Conservation (phyloP, 176 grass and related monocot genomes). For the Melocanna baccifera region DNA sequence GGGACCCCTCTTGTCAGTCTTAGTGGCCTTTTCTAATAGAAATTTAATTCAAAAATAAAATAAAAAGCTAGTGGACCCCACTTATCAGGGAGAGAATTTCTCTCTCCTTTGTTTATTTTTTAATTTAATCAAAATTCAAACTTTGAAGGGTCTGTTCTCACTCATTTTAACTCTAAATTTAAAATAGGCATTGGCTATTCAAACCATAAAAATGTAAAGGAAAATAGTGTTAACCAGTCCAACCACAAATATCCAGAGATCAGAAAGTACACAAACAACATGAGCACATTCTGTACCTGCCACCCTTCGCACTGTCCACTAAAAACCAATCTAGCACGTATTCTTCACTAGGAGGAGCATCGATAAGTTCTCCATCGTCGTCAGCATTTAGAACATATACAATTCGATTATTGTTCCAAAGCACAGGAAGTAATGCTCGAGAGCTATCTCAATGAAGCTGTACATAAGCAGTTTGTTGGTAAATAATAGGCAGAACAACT, state of each 20-base stretch:
- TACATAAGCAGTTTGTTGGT: constrained; percentile 3
- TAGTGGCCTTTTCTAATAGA: no score
- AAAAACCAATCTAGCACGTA: constrained; percentile 69
- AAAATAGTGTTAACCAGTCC: background rate
- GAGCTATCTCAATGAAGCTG: constrained; percentile 83
- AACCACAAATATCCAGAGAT: background rate
- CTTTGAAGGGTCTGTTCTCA: no score
- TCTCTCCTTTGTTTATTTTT: no score
- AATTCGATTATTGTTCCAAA: constrained; percentile 49
- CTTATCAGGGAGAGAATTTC: no score
- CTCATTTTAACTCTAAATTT: no score
- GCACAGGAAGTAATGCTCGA: constrained; percentile 50
- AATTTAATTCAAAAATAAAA: no score
- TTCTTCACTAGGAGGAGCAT: constrained; percentile 50
- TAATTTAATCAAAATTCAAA: no score
- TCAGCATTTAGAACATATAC: constrained; percentile 83
- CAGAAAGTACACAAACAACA: background rate
- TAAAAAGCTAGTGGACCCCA: no score
- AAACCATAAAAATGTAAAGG: background rate
- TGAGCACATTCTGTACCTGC: constrained; percentile 49
- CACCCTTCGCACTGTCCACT: constrained; percentile 76
- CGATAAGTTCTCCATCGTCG: constrained; percentile 60
- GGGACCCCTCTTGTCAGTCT: no score
- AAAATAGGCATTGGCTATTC: background rate
- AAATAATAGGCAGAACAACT: background rate